Base-by-base conservation (phyloP, 805 yeast genomes). In the Candida cerambycidarum region DNA sequence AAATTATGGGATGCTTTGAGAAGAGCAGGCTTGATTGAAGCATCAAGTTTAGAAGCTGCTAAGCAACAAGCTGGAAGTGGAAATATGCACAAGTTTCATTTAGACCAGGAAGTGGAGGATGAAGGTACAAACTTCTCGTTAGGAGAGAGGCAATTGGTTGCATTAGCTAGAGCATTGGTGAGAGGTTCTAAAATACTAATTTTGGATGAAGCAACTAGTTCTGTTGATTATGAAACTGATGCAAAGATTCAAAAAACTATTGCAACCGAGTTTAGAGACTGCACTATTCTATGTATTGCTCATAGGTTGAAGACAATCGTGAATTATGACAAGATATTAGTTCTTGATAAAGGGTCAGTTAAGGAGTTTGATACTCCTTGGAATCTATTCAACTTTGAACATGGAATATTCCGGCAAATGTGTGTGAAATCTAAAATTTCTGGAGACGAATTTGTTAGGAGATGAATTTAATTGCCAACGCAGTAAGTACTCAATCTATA, bases 181-280 rank as follows among this genome's bases (percentile, higher is more conserved):
- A 75, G 90, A 36, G 79, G 83, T 23, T 76, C 93, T 3, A 83
- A 81, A 61, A 82, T 89, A 46, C 71, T 89, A 46, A 87, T 89
- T 47, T 66, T 89, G 47, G 97, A 89, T 61, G 97, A 89, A 64
- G 96, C 88, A 27, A 82, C 89, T 0, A 78, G 85, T 0, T 77
- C 83, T 28, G 88, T 89, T 46, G 96, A 89, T 65, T 89, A 87
- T 56, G 89, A 85, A 53, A 88, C 96, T 0, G 96, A 89, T 62
- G 73, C 85, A 5, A 78, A 80, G 59, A 85, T 89, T 50, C 96
- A 89, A 59, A 53, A 65, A 12, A 85, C 95, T 3, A 85, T 85
- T 43, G 70, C 77, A n/a, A 68, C 70, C 13, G 92, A 87, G 56
- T 89, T 89, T 58, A 42, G 63, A 2, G 62, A 79, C 19, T 83